Evolutionary conservation across 768 basidiomycete species (phyloP).

Genomic region (Cyclocybe aegerita): DNA sequence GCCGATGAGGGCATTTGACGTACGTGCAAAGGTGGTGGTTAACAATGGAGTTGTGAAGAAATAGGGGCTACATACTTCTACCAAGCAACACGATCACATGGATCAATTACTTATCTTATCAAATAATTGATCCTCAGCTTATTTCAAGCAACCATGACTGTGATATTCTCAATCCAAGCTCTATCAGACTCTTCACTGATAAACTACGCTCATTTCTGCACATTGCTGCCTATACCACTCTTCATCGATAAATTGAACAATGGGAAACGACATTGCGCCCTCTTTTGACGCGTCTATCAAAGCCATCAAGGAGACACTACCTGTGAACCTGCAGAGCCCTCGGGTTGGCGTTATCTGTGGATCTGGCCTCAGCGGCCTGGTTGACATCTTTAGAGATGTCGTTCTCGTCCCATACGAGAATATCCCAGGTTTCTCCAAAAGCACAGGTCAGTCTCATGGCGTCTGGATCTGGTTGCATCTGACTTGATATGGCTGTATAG

Average conservation of each 20-base stretch:
- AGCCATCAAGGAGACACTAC: conserved; percentile 32
- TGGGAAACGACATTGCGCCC: conserved; percentile 4
- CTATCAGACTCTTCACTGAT: too few relatives aligned
- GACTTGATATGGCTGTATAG: conserved; percentile 31
- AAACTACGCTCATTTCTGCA: too few relatives aligned
- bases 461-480: not conserved
- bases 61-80: too few relatives aligned
- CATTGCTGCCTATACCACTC: too few relatives aligned
- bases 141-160: too few relatives aligned
- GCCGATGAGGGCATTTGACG: too few relatives aligned
- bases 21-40: too few relatives aligned
- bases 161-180: too few relatives aligned
- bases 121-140: too few relatives aligned
- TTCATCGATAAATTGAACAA: not conserved
- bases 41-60: too few relatives aligned
- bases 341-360: conserved; percentile 85
- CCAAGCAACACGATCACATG: too few relatives aligned
- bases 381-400: conserved; percentile 53
- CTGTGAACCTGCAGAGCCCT: conserved; percentile 42
- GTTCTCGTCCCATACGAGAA: conserved; percentile 63
- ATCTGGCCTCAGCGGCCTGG: conserved; percentile 79
- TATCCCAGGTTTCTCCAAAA: conserved; percentile 73
- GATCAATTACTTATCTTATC: too few relatives aligned
- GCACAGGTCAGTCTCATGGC: conserved; percentile 58
- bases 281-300: conserved; percentile 28